Evolutionary conservation across 2,329 filamentous ascomycete genomes (phyloP), one percentile per base, ranked within the genome.

Genomic region (Penicillium sp.): DNA sequence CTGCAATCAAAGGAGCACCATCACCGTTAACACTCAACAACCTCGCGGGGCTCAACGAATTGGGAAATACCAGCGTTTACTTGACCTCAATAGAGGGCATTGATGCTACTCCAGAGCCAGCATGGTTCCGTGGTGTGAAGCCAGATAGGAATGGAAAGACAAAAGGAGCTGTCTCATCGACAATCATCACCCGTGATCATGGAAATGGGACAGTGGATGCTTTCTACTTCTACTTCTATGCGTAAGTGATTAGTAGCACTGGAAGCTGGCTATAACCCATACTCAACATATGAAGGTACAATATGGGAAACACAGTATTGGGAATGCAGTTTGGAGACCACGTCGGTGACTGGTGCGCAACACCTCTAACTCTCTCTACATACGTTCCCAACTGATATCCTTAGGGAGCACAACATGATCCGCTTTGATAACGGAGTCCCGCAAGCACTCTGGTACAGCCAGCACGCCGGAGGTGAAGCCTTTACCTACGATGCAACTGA

Each of bases 381-480:
- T n/a, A n/a, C n/a, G n/a, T 4, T 17, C 1, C 22, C n/a, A 9
- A 33, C 35, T 21, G n/a, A 13, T 12, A 5, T 8, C 31, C 53
- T 3, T 10, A 77, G 76, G 80, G 81, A 84, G 61, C 81, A 84
- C 63, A 81, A 77, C 47, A 83, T 83, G 80, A 71, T 86, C 29
- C 80, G 82, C 10, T 86, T 86, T 64, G 45, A 69, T 15, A 71
- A 82, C 47, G 78, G 78, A 9, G 54, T 59, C 1, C 82, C 82
- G 0, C 64, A 74, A 53, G 70, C 73, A 1, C 63, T 85, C 12
- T 85, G 81, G 79, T 84, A 76, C 60, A 79, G 75, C 45, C 82
- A 85, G 60, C 83, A 85, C 61, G 66, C 72, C 28, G 73, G 75
- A 53, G 83, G 83, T 4, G 71, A 85, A 63, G 82, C 82, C 1